A percentile compares a stretch with the other conserved stretches of the same genome.
phyloP scores from a whole-genome alignment of 192 early-diverging fungal species.

The Coemansia sp. region DNA sequence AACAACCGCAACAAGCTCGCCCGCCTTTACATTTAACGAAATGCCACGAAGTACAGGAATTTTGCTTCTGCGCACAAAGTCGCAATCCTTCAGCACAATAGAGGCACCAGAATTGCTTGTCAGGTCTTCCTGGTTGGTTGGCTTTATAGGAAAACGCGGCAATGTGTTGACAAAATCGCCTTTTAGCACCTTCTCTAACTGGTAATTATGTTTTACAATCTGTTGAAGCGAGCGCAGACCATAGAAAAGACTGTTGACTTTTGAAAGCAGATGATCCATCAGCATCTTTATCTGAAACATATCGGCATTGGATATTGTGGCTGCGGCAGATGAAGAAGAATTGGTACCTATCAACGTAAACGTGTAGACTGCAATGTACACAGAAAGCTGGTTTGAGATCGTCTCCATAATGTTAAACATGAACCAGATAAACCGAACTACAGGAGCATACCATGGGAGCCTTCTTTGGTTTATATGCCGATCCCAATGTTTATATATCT shows the following conservation, averaged over 20 bases:
- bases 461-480: neutral
- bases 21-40: slow-evolving; percentile 10
- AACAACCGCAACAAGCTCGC: slow-evolving; percentile 58
- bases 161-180: slow-evolving; percentile 29
- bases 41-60: slow-evolving; percentile 9
- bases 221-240: slow-evolving; percentile 10
- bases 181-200: slow-evolving; percentile 16
- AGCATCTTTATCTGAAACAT: slow-evolving; percentile 14
- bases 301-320: slow-evolving; percentile 17
- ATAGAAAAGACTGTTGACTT: slow-evolving; percentile 61
- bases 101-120: neutral
- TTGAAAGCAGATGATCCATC: slow-evolving; percentile 1
- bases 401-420: neutral
- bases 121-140: slow-evolving; percentile 54
- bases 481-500: neutral
- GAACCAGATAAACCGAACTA: slow-evolving; percentile 10
- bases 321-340: no score
- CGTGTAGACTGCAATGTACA: slow-evolving; percentile 4
- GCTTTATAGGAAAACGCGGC: neutral
- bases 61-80: slow-evolving; percentile 14
- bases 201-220: neutral
- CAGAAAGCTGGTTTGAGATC: neutral
- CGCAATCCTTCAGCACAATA: slow-evolving; percentile 11
- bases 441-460: slow-evolving; percentile 34
- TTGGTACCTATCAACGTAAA: neutral